Evolutionary conservation across 148 eudicot species (phyloP).

Genomic region (Silene latifolia): DNA sequence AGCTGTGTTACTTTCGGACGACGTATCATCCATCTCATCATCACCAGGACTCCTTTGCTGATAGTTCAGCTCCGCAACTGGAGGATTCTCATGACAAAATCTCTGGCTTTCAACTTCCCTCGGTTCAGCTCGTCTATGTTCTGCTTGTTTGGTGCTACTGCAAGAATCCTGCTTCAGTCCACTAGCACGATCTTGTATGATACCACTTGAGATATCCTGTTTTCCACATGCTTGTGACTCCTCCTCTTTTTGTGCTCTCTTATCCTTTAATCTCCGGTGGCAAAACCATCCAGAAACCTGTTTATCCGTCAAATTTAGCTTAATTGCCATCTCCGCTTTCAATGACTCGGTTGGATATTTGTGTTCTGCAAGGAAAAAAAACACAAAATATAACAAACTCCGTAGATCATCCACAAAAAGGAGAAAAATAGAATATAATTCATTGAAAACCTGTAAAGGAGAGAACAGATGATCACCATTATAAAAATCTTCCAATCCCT

Average conservation of each 20-base stretch:
- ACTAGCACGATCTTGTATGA: conserved; percentile 84
- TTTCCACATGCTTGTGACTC: conserved; percentile 55
- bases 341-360: conserved; percentile 82
- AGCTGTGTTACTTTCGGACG: conserved; percentile 78
- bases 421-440: not conserved
- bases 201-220: conserved; percentile 77
- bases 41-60: conserved; percentile 41
- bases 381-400: not conserved
- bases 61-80: conserved; percentile 44
- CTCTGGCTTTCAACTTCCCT: conserved; percentile 87
- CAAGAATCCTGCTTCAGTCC: conserved; percentile 93
- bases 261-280: conserved; percentile 95
- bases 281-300: conserved; percentile 99
- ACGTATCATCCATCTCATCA: conserved; percentile 59
- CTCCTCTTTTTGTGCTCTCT: conserved; percentile 51
- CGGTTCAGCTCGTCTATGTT: conserved; percentile 47
- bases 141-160: conserved; percentile 93
- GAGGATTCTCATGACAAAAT: conserved; percentile 39
- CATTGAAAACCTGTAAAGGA: not conserved
- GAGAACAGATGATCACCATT: conserved; percentile 42
- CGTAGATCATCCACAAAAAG: not conserved
- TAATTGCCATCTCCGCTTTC: conserved; percentile 65
- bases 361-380: conserved; percentile 49
- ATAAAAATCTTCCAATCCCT: conserved; percentile 77
- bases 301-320: conserved; percentile 73